A percentile compares a stretch with the other conserved stretches of the same genome.
Evolutionary conservation across 495 filamentous ascomycete genomes (phyloP).

Genomic region (Podospora bellae-mahoneyi): DNA sequence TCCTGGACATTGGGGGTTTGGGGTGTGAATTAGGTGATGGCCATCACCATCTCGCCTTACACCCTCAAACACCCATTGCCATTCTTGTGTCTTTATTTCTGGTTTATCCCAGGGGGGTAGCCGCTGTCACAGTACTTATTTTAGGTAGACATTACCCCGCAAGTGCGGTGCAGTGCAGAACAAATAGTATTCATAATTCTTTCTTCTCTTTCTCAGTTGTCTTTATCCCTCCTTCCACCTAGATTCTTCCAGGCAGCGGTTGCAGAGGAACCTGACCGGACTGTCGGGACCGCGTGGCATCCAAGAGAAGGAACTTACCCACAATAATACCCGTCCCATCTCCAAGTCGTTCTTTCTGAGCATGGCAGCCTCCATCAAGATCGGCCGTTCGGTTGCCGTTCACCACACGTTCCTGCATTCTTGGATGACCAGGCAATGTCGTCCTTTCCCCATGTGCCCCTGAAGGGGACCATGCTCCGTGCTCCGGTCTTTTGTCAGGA

Average conservation of each 20-base stretch:
- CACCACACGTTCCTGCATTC: neutral
- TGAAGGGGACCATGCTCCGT: neutral
- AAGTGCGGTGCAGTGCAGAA: neutral
- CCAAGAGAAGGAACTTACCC: neutral
- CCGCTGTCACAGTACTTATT: neutral
- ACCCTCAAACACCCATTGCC: neutral
- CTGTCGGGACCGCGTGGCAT: neutral
- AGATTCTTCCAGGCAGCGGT: neutral
- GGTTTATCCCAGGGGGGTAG: neutral
- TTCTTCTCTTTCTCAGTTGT: neutral
- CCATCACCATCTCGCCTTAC: neutral
- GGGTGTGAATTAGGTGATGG: conserved; percentile 41
- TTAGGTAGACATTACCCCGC: neutral
- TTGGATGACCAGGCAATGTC: neutral
- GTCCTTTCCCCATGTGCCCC: neutral
- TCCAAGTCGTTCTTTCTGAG: neutral
- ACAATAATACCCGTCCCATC: neutral
- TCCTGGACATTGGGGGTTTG: conserved; percentile 81
- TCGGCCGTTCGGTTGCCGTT: neutral
- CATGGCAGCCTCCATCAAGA: neutral
- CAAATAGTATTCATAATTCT: neutral
- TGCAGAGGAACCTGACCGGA: neutral
- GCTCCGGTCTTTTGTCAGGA: neutral
- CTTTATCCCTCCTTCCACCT: neutral
- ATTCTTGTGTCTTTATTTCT: neutral